Conservation (phyloP, 2,329 filamentous ascomycete species). For the Fusarium mundagurra region DNA sequence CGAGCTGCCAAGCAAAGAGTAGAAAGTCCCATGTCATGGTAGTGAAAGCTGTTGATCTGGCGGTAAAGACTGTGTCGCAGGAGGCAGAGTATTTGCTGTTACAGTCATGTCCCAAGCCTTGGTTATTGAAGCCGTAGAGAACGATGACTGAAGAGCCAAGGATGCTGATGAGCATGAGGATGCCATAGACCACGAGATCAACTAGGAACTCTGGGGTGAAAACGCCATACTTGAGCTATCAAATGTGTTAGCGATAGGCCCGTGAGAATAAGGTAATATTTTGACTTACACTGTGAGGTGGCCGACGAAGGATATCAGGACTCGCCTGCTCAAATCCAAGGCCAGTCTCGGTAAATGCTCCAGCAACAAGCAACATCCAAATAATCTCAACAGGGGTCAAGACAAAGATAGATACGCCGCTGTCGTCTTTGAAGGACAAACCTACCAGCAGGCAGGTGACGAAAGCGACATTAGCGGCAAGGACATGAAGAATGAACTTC, state of each 20-base stretch:
- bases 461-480: slow-evolving; percentile 74
- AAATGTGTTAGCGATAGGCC: neutral
- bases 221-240: slow-evolving; percentile 59
- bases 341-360: slow-evolving; percentile 76
- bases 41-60: slow-evolving; percentile 73
- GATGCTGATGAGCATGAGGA: slow-evolving; percentile 70
- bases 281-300: slow-evolving; percentile 55
- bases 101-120: slow-evolving; percentile 67
- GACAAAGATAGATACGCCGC: slow-evolving; percentile 73
- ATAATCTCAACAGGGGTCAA: slow-evolving; percentile 76
- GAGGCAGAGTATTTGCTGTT: slow-evolving; percentile 61
- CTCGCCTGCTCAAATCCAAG: slow-evolving; percentile 75
- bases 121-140: slow-evolving; percentile 63
- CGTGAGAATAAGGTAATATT: neutral
- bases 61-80: slow-evolving; percentile 69
- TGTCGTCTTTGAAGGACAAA: slow-evolving; percentile 72
- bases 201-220: slow-evolving; percentile 72
- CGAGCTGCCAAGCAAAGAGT: slow-evolving; percentile 76
- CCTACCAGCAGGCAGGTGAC: slow-evolving; percentile 73
- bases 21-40: slow-evolving; percentile 75
- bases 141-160: slow-evolving; percentile 67
- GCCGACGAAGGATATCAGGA: slow-evolving; percentile 72
- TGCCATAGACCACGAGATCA: slow-evolving; percentile 71
- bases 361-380: slow-evolving; percentile 80
- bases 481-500: slow-evolving; percentile 74